phyloP scores from a whole-genome alignment of 169 alveolate genomes.

The Theileria orientalis region DNA sequence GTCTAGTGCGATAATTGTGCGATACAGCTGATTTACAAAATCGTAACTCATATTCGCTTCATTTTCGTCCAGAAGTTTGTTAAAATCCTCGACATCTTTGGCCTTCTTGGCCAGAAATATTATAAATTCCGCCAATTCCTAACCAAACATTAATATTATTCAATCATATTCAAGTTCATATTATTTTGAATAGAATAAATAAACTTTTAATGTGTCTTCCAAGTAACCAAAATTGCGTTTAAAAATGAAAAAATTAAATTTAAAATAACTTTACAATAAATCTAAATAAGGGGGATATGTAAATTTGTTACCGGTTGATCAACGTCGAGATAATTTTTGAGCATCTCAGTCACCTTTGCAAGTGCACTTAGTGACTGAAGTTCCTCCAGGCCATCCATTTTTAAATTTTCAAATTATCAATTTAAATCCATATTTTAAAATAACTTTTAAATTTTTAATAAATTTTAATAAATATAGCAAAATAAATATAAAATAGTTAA shows the following conservation, averaged over 20 bases:
- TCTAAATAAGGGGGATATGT: not conserved
- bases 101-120: slow-evolving; percentile 56
- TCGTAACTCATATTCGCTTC: slow-evolving; percentile 55
- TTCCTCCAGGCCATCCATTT: slow-evolving; percentile 44
- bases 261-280: not conserved
- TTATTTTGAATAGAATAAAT: not conserved
- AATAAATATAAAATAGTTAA: not conserved
- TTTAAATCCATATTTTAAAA: not conserved
- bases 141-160: not conserved
- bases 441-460: not conserved
- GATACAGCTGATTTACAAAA: slow-evolving; percentile 47
- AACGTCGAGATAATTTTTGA: slow-evolving; percentile 59
- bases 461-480: not conserved
- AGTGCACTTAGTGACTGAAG: slow-evolving; percentile 49
- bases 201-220: not conserved
- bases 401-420: not conserved
- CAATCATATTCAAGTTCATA: not conserved
- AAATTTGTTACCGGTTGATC: slow-evolving; percentile 48
- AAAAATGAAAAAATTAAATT: not conserved
- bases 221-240: too few relatives aligned
- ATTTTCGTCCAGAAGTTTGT: slow-evolving; percentile 49
- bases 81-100: slow-evolving; percentile 37
- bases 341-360: slow-evolving; percentile 52
- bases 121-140: slow-evolving; percentile 64
- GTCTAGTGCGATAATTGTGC: slow-evolving; percentile 32